A percentile compares a stretch with the other conserved stretches of the same genome.
Conservation (phyloP, 2,329 filamentous ascomycete genomes). For the Nemania sp. region DNA sequence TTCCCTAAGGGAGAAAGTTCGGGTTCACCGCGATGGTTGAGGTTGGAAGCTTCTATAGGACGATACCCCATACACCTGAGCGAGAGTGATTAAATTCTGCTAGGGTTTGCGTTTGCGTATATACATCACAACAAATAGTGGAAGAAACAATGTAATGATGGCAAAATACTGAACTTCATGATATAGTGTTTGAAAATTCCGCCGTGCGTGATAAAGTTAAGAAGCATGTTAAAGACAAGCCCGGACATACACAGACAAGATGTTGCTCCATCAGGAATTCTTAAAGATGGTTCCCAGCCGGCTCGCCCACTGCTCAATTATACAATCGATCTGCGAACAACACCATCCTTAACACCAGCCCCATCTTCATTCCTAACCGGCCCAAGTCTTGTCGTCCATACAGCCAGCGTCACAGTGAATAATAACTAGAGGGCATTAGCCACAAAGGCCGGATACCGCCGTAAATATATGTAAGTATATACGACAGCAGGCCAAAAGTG, state of each 20-base stretch:
- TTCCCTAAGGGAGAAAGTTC: not conserved
- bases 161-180: not conserved
- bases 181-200: not conserved
- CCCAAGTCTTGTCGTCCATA: too few species aligned
- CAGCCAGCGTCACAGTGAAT: too few species aligned
- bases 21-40: not conserved
- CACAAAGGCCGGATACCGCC: too few species aligned
- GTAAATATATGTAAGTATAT: too few species aligned
- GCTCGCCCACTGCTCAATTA: too few species aligned
- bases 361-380: too few species aligned
- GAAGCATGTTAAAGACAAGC: too few species aligned
- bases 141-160: not conserved
- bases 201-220: not conserved
- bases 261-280: not conserved
- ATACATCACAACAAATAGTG: not conserved
- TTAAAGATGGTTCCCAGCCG: not conserved
- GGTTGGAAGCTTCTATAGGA: not conserved
- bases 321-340: too few species aligned
- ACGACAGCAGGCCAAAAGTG: too few species aligned
- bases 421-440: too few species aligned
- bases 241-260: not conserved
- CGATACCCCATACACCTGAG: not conserved
- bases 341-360: too few species aligned
- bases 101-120: not conserved
- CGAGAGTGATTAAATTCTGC: not conserved